phyloP scores from a whole-genome alignment of 176 grass and related monocot species.

The Elymus sibiricus region DNA sequence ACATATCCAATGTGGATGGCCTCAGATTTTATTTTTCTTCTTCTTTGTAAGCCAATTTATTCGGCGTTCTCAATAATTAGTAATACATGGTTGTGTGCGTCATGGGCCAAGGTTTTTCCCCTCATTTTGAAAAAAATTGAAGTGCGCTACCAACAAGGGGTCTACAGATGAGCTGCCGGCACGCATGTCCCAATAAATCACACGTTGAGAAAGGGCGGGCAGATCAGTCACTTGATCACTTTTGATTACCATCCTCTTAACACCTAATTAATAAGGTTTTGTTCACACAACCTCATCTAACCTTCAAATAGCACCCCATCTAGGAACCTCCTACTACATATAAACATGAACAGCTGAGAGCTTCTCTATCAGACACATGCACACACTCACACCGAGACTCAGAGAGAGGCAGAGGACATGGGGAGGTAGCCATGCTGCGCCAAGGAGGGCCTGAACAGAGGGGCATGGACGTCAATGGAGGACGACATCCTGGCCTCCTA shows the following conservation, averaged over 20 bases:
- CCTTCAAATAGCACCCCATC: slow-evolving; percentile 11
- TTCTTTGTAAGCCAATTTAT: too few species aligned
- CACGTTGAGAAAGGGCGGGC: too few species aligned
- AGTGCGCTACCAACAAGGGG: not conserved
- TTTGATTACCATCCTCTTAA: not conserved
- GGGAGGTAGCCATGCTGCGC: slow-evolving; percentile 46
- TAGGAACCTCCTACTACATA: not conserved
- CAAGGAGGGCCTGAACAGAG: slow-evolving; percentile 57
- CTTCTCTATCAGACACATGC: not conserved
- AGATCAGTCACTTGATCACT: not conserved
- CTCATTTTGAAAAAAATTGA: not conserved
- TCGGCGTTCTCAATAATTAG: too few species aligned
- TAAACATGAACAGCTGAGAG: not conserved
- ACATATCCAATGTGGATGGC: too few species aligned
- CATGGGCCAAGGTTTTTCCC: too few species aligned
- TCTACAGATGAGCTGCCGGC: not conserved
- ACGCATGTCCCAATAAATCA: not conserved
- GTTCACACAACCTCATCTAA: not conserved
- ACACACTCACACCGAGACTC: not conserved
- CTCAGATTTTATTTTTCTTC: too few species aligned
- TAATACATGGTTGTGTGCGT: too few species aligned
- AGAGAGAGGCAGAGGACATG: slow-evolving; percentile 23
- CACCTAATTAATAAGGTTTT: not conserved
- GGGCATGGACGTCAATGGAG: slow-evolving; percentile 55
- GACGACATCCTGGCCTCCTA: slow-evolving; percentile 49